These are phyloP conservation scores for Phytophthora rubi DNA, from an alignment of 352 stramenopile genomes.

Conservation along the genomic window DNA sequence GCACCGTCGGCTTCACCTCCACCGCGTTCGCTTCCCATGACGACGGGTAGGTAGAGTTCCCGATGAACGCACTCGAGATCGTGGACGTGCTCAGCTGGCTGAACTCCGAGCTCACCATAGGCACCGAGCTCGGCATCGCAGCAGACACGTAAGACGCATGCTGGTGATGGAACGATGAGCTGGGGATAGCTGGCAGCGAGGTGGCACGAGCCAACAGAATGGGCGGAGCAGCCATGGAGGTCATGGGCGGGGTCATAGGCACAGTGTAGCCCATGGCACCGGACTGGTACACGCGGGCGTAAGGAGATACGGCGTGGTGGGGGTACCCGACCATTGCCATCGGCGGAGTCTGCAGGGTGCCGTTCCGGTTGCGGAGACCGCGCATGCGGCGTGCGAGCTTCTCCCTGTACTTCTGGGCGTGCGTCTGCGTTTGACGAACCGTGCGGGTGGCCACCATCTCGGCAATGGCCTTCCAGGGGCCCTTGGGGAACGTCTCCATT, in stretches of 20 bases:
- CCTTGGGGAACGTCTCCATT: slow-evolving; percentile 64
- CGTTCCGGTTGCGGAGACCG: slow-evolving; percentile 70
- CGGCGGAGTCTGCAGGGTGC: slow-evolving; percentile 53
- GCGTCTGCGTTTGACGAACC: slow-evolving; percentile 71
- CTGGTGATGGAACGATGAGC: slow-evolving; percentile 19
- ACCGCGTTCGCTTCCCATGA: slow-evolving; percentile 33
- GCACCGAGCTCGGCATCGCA: slow-evolving; percentile 15
- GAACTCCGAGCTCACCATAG: slow-evolving; percentile 43
- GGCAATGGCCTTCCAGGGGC: slow-evolving; percentile 69
- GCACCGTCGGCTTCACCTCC: slow-evolving; percentile 42
- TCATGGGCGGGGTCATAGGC: slow-evolving; percentile 14
- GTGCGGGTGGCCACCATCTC: slow-evolving; percentile 72
- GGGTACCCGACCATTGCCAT: slow-evolving; percentile 23
- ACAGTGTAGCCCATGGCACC: slow-evolving; percentile 20
- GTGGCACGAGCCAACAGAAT: slow-evolving; percentile 25
- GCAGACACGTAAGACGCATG: slow-evolving; percentile 14
- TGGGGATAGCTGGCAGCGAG: slow-evolving; percentile 29
- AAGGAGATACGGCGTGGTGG: slow-evolving; percentile 11
- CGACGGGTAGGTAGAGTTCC: slow-evolving; percentile 37
- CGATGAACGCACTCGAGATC: slow-evolving; percentile 51
- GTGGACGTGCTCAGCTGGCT: slow-evolving; percentile 46
- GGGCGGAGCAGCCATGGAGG: slow-evolving; percentile 8
- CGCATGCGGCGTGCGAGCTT: slow-evolving; percentile 65
- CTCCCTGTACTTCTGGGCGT: slow-evolving; percentile 74
- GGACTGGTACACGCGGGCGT: slow-evolving; percentile 24